Percentiles rank a stretch among this genome's conserved stretches.
Conservation (phyloP, 768 basidiomycete genomes). For the Tulasnella sp. region DNA sequence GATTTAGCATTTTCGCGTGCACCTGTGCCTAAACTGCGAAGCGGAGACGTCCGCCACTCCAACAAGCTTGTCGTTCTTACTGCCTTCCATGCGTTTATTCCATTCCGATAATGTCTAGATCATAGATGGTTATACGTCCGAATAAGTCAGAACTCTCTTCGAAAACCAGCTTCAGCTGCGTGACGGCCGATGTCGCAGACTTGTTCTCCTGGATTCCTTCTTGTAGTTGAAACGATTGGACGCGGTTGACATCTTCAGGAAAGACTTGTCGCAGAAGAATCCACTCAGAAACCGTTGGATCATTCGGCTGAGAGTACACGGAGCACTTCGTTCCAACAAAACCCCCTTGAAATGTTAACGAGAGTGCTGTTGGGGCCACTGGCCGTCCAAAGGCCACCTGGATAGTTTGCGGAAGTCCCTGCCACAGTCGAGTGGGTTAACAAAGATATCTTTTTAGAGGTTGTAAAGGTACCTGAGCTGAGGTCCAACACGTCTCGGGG, state of each 20-base stretch:
- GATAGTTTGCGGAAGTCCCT: conserved; percentile 80
- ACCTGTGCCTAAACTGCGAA: too few species aligned
- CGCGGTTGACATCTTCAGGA: conserved; percentile 78
- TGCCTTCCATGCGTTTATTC: neutral
- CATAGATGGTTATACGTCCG: conserved; percentile 76
- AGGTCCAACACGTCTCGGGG: conserved; percentile 84
- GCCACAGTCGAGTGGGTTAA: neutral
- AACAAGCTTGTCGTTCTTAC: neutral
- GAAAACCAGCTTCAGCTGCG: conserved; percentile 66
- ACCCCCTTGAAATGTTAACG: conserved; percentile 83
- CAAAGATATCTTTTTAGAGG: too few species aligned
- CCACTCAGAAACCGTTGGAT: conserved; percentile 53
- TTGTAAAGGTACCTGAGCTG: conserved; percentile 61
- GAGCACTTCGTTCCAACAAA: conserved; percentile 74
- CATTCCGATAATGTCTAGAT: conserved; percentile 46
- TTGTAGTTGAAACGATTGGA: conserved; percentile 64
- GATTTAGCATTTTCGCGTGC: too few species aligned
- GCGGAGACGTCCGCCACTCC: too few species aligned
- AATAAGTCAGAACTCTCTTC: conserved; percentile 86
- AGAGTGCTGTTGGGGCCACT: conserved; percentile 60
- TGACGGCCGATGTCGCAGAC: neutral
- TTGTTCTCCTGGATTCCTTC: neutral
- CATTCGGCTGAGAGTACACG: conserved; percentile 42
- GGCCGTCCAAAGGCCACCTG: conserved; percentile 61
- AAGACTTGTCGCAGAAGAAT: conserved; percentile 58